Percentiles rank a stretch among this genome's conserved stretches.
Conservation (phyloP, 371 early-diverging fungal species). For the Smittium culicis region DNA sequence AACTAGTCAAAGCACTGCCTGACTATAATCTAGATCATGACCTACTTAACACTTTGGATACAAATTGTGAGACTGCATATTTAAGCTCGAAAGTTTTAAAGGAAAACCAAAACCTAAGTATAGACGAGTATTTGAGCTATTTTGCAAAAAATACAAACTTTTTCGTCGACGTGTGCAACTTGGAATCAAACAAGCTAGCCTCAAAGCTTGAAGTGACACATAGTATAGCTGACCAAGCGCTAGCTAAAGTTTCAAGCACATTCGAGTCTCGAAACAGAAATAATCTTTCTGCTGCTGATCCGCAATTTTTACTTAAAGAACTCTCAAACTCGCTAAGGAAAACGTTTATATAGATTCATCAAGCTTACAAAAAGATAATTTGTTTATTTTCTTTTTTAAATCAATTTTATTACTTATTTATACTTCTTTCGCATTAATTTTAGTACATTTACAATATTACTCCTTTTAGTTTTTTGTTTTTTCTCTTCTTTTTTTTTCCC, state of each 20-base stretch:
- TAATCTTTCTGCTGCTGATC: neutral
- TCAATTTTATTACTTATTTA: too few relatives aligned
- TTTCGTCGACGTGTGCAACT: neutral
- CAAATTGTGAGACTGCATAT: neutral
- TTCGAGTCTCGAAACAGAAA: neutral
- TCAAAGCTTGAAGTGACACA: neutral
- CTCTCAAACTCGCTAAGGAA: neutral
- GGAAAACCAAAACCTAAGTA: neutral
- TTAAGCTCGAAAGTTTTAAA: neutral
- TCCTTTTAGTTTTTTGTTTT: too few relatives aligned
- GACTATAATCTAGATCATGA: neutral
- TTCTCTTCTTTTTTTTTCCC: too few relatives aligned
- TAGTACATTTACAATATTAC: too few relatives aligned
- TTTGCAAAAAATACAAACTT: neutral
- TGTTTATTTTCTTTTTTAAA: too few relatives aligned
- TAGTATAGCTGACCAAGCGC: neutral
- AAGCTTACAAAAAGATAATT: too few relatives aligned
- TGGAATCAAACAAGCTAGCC: neutral
- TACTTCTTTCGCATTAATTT: too few relatives aligned
- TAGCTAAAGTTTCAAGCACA: neutral
- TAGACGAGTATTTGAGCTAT: neutral
- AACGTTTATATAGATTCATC: neutral
- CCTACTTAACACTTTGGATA: neutral
- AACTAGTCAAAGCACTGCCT: neutral
- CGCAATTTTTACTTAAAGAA: neutral